Conservation (phyloP, 768 basidiomycete species). For the Mrakia frigida region DNA sequence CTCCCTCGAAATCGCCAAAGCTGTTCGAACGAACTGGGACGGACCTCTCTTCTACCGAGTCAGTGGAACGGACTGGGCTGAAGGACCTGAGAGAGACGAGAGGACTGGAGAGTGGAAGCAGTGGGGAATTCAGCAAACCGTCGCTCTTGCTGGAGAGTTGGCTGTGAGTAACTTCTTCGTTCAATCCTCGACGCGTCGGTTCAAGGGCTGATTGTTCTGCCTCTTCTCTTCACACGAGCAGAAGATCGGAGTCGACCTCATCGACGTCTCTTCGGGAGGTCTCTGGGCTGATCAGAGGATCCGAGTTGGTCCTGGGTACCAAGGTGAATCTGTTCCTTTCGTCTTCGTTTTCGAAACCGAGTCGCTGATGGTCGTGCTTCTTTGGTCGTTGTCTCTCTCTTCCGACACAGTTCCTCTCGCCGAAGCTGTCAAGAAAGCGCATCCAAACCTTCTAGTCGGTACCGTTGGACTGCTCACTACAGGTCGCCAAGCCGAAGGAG, state of each 20-base stretch:
- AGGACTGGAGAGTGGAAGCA: constrained; percentile 56
- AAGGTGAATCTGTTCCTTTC: background rate
- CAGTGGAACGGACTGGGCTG: constrained; percentile 63
- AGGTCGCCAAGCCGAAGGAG: constrained; percentile 58
- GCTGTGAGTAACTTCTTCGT: constrained; percentile 37
- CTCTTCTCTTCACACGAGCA: background rate
- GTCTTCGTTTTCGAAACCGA: too few species aligned
- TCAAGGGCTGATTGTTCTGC: background rate
- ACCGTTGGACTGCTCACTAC: constrained; percentile 72
- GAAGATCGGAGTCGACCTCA: constrained; percentile 62
- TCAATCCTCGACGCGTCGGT: background rate
- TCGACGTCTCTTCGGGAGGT: constrained; percentile 67
- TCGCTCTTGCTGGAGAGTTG: constrained; percentile 55
- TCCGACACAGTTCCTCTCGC: constrained; percentile 25
- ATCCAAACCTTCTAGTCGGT: constrained; percentile 47
- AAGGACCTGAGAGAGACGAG: constrained; percentile 55
- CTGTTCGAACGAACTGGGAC: constrained; percentile 57
- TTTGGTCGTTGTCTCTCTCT: background rate
- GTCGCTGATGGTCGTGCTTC: too few species aligned
- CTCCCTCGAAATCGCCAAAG: constrained; percentile 56
- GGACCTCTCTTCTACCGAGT: constrained; percentile 70
- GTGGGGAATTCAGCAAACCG: constrained; percentile 77
- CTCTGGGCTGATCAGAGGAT: constrained; percentile 62
- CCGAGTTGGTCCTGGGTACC: constrained; percentile 31
- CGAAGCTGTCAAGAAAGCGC: constrained; percentile 39